These are phyloP conservation scores for Eucalyptus tenuipes DNA, from an alignment of 345 rosid genomes.

Conservation along the genomic window DNA sequence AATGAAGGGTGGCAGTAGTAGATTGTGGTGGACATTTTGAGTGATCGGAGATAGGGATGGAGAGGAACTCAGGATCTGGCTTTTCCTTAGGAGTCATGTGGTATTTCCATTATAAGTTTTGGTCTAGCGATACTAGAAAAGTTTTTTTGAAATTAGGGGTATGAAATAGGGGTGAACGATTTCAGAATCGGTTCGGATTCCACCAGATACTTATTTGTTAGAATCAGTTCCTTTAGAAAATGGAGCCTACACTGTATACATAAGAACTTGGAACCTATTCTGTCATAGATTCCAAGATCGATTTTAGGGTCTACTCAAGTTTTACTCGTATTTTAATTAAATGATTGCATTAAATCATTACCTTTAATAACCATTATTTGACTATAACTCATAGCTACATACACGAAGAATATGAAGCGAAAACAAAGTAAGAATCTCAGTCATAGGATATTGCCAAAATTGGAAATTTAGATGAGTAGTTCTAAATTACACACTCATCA, in stretches of 20 bases:
- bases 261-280: rapidly evolving
- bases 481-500: too few relatives aligned
- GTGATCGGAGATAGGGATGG: not conserved
- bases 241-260: rapidly evolving
- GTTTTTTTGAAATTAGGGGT: not conserved
- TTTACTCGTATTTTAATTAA: too few relatives aligned
- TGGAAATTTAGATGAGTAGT: too few relatives aligned
- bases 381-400: too few relatives aligned
- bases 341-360: too few relatives aligned
- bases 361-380: rapidly evolving
- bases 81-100: not conserved
- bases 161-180: too few relatives aligned
- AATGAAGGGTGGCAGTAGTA: not conserved
- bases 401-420: too few relatives aligned
- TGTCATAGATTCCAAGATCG: too few relatives aligned
- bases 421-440: too few relatives aligned
- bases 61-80: not conserved
- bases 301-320: too few relatives aligned
- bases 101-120: not conserved
- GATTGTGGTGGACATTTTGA: too few relatives aligned
- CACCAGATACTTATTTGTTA: rapidly evolving
- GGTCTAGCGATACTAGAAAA: rapidly evolving
- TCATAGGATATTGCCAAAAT: too few relatives aligned
- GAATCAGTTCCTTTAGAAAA: rapidly evolving
- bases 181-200: rapidly evolving